These are phyloP conservation scores for Solanum hybrid DNA, from an alignment of 305 asterid species.

Conservation along the genomic window DNA sequence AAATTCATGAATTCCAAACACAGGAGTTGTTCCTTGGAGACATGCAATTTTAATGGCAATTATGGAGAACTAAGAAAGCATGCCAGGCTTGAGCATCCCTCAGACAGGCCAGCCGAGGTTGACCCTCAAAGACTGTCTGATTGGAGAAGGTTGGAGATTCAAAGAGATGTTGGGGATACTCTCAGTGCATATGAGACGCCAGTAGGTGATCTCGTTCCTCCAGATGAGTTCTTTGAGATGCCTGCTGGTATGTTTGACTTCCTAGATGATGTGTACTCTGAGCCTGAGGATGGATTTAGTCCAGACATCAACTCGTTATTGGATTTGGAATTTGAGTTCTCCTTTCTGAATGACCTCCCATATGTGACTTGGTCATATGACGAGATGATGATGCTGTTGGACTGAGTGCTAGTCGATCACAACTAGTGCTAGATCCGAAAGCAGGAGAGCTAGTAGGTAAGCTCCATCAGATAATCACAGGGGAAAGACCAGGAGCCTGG, in stretches of 20 bases:
- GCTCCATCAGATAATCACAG: background rate
- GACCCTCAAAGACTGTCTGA: constrained; percentile 40
- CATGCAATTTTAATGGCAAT: constrained; percentile 49
- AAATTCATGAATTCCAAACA: constrained; percentile 41
- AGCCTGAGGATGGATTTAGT: constrained; percentile 19
- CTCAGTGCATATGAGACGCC: constrained; percentile 33
- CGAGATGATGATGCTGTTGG: constrained; percentile 13
- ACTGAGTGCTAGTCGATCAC: background rate
- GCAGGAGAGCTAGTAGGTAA: background rate
- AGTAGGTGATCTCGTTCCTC: constrained; percentile 16
- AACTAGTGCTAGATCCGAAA: background rate
- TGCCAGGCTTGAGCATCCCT: constrained; percentile 65
- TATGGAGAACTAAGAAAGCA: constrained; percentile 62
- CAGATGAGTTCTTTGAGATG: constrained; percentile 13
- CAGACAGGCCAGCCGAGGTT: constrained; percentile 42
- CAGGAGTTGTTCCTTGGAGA: constrained; percentile 63
- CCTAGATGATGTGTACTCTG: constrained; percentile 27
- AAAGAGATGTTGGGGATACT: constrained; percentile 42
- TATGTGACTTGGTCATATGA: constrained; percentile 9
- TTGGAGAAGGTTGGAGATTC: constrained; percentile 50
- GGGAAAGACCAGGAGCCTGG: constrained; percentile 2
- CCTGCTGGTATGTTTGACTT: constrained; percentile 27
- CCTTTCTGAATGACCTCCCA: constrained; percentile 12
- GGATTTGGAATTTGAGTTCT: constrained; percentile 20
- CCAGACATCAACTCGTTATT: constrained; percentile 9